Evolutionary conservation across 768 basidiomycete genomes (phyloP), one percentile per base, ranked within the genome.

Genomic region (Termitomyces sp.): DNA sequence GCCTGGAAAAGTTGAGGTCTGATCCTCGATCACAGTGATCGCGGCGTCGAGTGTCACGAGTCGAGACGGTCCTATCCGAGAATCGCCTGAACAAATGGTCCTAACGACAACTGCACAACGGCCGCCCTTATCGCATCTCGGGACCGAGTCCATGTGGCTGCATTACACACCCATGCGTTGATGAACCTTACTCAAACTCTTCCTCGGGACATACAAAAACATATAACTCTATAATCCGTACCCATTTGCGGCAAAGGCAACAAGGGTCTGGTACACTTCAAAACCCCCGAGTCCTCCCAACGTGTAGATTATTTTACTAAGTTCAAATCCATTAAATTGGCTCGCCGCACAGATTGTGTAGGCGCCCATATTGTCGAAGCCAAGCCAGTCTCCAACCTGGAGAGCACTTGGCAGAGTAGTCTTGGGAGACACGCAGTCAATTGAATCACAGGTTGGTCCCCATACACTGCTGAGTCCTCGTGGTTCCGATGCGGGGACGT

Each of bases 381-480:
- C 91, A 18, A 99, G 82, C 97, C 97, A 99, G 71, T 99, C 97
- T 7, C 97, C 97, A 7, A 97, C 94, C 60, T 83, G 80, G 55
- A 98, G 79, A 1, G 80, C 81, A 33, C 73, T 74, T 4, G 92
- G 94, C 62, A 91, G 79, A 68, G 72, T 77, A 55, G 79, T 79
- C 59, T 75, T 79, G 65, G 80, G 79, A 68, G 80, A 88, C 58
- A 99, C 94, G 70, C 91, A 90, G 76, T 99, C 97, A 68, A 99
- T 93, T 36, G 92, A 93, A 70, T 98, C 97, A 80, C 96, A 98
- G 9, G 97, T 99, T 48, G 96, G 97, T 13, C 97, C 97, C 97
- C 97, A 99, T 52, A 98, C 85, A 72, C 88, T 91, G 75, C 88
- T 82, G 12, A 77, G 59, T 55, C 78, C 75, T 69, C 75, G 72